Evolutionary conservation across 768 basidiomycete genomes (phyloP).

Genomic region (Collybia sp.): DNA sequence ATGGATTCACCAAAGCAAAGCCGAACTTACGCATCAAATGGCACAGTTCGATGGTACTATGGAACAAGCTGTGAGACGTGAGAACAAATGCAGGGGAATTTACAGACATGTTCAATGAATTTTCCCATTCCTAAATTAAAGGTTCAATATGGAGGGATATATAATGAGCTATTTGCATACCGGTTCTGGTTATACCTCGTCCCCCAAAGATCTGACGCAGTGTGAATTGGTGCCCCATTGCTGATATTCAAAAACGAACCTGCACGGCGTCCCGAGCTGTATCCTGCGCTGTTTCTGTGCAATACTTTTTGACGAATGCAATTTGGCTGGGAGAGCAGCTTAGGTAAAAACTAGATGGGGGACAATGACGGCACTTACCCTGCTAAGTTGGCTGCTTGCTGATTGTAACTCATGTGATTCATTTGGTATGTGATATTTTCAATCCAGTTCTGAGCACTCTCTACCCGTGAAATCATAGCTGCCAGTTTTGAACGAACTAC

Average conservation of each 20-base stretch:
- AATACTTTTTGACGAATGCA: constrained; percentile 65
- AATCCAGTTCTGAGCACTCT: constrained; percentile 65
- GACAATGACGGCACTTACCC: constrained; percentile 37
- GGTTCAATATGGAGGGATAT: background rate
- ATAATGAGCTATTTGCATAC: constrained; percentile 17
- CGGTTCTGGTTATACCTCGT: constrained; percentile 77
- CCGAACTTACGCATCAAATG: constrained; percentile 47
- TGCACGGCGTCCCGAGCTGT: constrained; percentile 51
- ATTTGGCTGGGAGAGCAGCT: constrained; percentile 41
- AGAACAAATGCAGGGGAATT: background rate
- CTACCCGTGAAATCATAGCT: constrained; percentile 74
- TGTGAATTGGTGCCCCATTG: constrained; percentile 22
- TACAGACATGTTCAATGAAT: constrained; percentile 63
- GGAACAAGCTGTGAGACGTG: background rate
- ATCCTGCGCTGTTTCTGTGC: constrained; percentile 57
- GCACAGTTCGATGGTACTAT: constrained; percentile 44
- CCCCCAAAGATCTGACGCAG: constrained; percentile 77
- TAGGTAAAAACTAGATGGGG: background rate
- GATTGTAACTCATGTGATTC: constrained; percentile 78
- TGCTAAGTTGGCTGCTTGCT: constrained; percentile 68
- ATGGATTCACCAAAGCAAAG: background rate
- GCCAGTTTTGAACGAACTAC: constrained; percentile 88
- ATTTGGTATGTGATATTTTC: constrained; percentile 86
- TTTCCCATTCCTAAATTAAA: constrained; percentile 49
- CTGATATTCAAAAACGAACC: constrained; percentile 3